Evolutionary conservation across 345 rosid genomes (phyloP), one percentile per base, ranked within the genome.

Genomic region (Acer campestre): DNA sequence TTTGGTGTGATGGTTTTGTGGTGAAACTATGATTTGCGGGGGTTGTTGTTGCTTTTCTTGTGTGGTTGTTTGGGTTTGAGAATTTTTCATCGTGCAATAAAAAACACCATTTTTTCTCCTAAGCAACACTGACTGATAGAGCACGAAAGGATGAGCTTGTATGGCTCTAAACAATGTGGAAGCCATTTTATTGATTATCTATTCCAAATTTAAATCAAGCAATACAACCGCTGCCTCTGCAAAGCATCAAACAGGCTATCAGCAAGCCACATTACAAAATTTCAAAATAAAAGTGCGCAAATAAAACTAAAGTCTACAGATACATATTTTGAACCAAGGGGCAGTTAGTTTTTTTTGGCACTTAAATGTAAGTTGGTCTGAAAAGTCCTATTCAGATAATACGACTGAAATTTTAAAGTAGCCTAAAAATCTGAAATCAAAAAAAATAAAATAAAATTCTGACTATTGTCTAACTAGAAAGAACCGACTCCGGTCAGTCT

Each of bases 121-220:
- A 14, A 91, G 82, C 17, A 92, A 74, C 22, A 88, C 56, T 76
- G 84, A 61, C 22, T 90, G 84, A 5, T 79, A 69, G 23, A 88
- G 76, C 78, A 87, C 76, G 61, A 89, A 78, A 12, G 93, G 86
- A 77, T 81, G 82, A 63, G 82, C 65, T 68, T 85, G 98, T 69
- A 93, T 66, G 65, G 85, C 86, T 79, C 87, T 91, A 8, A 89
- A 79, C 70, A 95, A 71, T 56, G 85, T 68, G 58, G 85, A 93
- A 74, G 92, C 91, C 98, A 93, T 95, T 11, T 67, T 68, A 42
- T 73, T 29, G 18, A 69, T 59, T 48, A 42, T 20, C 23, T 18
- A 62, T 35, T 61, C 73, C 75, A n/a, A 61, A 27, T 74, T 18
- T n/a, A 42, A 25, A 80, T 61, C 75, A 66, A 20, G 67, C 27